Percentiles rank a stretch among this genome's conserved stretches.
Conservation (phyloP, 345 rosid genomes). For the thale cress (Arabidopsis thaliana) region TAIR10.1 NC_003075.7:8973001-8973500, state of each 20-base stretch:
- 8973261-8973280: constrained; percentile 36
- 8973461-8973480: constrained; percentile 44
- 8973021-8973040: constrained; percentile 44
- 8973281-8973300: constrained; percentile 47
- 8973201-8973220: constrained; percentile 46
- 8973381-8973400: constrained; percentile 27
- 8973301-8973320: constrained; percentile 25
- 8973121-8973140: constrained; percentile 59
- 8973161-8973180: constrained; percentile 53
- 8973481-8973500: constrained; percentile 49
- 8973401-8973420: constrained; percentile 44
- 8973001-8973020: constrained; percentile 20
- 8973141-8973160: constrained; percentile 46
- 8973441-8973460: constrained; percentile 55
- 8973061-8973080: constrained; percentile 58
- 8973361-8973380: constrained; percentile 49
- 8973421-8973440: constrained; percentile 53
- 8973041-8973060: constrained; percentile 60
- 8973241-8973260: constrained; percentile 50
- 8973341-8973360: constrained; percentile 42
- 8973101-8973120: constrained; percentile 64
- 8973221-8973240: constrained; percentile 48
- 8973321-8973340: constrained; percentile 50
- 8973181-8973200: constrained; percentile 51
- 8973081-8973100: constrained; percentile 61